Conservation (phyloP, 2,329 filamentous ascomycete species). For the Tolypocladium tropicale region DNA sequence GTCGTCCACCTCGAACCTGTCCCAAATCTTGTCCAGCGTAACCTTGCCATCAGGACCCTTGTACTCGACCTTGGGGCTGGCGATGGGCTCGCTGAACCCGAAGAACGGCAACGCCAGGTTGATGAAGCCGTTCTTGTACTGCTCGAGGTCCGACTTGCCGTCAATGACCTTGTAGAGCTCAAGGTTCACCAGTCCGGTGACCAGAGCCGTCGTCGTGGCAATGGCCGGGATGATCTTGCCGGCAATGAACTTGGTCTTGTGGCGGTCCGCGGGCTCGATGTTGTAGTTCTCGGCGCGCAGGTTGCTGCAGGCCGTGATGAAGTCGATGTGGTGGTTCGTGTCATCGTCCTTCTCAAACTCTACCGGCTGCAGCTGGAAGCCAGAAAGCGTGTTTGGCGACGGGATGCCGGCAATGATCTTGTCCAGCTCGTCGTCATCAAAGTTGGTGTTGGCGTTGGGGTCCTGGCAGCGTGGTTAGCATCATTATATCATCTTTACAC, state of each 20-base stretch:
- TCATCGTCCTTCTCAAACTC: constrained; percentile 99
- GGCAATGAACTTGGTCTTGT: constrained; percentile 99
- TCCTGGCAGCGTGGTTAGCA: constrained; percentile 38
- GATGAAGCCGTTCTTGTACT: constrained; percentile 99
- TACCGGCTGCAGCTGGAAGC: constrained; percentile 82
- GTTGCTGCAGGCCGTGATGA: constrained; percentile 96
- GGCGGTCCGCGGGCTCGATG: constrained; percentile 81
- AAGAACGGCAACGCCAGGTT: constrained; percentile 96
- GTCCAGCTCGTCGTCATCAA: constrained; percentile 70
- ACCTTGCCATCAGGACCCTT: constrained; percentile 69
- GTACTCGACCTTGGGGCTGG: constrained; percentile 87
- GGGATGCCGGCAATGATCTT: constrained; percentile 65
- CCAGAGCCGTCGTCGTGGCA: constrained; percentile 89
- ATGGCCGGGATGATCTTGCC: constrained; percentile 99
- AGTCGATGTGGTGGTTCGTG: constrained; percentile 96
- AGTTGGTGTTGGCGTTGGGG: constrained; percentile 58
- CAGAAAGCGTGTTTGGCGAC: constrained; percentile 66
- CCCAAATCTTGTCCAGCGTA: constrained; percentile 92
- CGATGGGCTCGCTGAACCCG: constrained; percentile 94
- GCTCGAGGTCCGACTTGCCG: constrained; percentile 90
- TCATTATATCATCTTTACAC: background rate
- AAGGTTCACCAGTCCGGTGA: constrained; percentile 84
- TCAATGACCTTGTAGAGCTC: constrained; percentile 96
- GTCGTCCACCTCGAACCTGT: constrained; percentile 85
- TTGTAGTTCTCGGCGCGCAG: constrained; percentile 97